phyloP scores from a whole-genome alignment of 2,329 filamentous ascomycete species.

The Epichloe elymi region DNA sequence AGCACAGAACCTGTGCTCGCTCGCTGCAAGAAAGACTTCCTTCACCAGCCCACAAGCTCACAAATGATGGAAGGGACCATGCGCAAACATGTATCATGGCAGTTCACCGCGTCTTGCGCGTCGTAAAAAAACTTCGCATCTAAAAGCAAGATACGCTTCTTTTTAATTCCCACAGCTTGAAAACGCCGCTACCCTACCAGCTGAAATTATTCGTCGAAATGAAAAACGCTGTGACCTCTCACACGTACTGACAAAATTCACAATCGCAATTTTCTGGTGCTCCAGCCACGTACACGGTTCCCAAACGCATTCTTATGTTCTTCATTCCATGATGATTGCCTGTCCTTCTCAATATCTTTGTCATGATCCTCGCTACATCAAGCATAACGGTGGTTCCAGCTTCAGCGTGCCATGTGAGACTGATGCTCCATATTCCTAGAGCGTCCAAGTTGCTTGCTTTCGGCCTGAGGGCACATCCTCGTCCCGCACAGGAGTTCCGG shows the following conservation, averaged over 20 bases:
- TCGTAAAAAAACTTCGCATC: neutral
- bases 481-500: slow-evolving; percentile 28
- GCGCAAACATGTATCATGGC: no score
- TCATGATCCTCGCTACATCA: neutral
- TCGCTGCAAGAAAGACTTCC: no score
- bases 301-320: neutral
- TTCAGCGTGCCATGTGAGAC: slow-evolving; percentile 21
- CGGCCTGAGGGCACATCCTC: slow-evolving; percentile 18
- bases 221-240: neutral
- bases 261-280: neutral
- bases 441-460: slow-evolving; percentile 32
- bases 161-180: neutral
- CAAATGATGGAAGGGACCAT: no score
- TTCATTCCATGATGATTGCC: neutral
- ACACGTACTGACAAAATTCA: neutral
- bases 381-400: neutral
- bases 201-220: neutral
- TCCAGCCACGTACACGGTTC: neutral
- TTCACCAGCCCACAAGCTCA: no score
- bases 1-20: no score
- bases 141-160: neutral
- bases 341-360: neutral
- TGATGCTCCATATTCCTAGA: slow-evolving; percentile 23
- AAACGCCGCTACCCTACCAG: neutral
- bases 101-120: no score